Evolutionary conservation across 768 basidiomycete genomes (phyloP).

Genomic region (Lactarius hengduanensis): DNA sequence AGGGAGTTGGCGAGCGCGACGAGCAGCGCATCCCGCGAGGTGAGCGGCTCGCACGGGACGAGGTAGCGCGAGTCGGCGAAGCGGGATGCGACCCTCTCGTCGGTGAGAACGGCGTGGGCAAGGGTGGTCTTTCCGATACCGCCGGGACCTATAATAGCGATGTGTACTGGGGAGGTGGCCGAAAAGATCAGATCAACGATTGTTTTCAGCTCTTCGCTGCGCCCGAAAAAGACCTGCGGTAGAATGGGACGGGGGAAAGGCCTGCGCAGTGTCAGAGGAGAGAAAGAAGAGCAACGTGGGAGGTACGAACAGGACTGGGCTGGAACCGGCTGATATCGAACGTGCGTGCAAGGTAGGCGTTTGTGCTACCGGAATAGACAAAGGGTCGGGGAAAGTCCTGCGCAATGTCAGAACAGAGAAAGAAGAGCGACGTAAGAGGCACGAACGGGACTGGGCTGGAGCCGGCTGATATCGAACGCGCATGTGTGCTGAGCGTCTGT

Average conservation of each 20-base stretch:
- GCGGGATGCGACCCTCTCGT: constrained; percentile 28
- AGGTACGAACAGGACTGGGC: constrained; percentile 10
- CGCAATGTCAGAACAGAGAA: background rate
- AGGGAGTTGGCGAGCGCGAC: constrained; percentile 30
- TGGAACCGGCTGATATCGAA: background rate
- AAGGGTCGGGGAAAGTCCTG: constrained; percentile 3
- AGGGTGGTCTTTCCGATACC: constrained; percentile 44
- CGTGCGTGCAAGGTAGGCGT: background rate
- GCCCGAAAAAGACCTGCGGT: constrained; percentile 27
- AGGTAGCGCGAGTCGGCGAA: constrained; percentile 35
- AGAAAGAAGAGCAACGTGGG: background rate
- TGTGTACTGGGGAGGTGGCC: constrained; percentile 8
- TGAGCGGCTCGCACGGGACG: constrained; percentile 37
- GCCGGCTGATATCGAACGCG: background rate
- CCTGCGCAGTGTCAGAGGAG: constrained; percentile 10
- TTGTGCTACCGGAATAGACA: background rate
- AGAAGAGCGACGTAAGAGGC: background rate
- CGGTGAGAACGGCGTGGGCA: constrained; percentile 37
- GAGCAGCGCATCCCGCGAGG: constrained; percentile 28
- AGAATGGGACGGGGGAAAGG: constrained; percentile 5
- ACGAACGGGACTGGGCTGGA: constrained; percentile 17
- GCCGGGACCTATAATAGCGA: constrained; percentile 34
- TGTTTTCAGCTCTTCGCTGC: constrained; percentile 15
- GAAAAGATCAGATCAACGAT: constrained; percentile 17
- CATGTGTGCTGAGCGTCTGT: background rate